A percentile compares a stretch with the other conserved stretches of the same genome.
Conservation (phyloP, 768 basidiomycete species). For the Tylopilus intermedius region DNA sequence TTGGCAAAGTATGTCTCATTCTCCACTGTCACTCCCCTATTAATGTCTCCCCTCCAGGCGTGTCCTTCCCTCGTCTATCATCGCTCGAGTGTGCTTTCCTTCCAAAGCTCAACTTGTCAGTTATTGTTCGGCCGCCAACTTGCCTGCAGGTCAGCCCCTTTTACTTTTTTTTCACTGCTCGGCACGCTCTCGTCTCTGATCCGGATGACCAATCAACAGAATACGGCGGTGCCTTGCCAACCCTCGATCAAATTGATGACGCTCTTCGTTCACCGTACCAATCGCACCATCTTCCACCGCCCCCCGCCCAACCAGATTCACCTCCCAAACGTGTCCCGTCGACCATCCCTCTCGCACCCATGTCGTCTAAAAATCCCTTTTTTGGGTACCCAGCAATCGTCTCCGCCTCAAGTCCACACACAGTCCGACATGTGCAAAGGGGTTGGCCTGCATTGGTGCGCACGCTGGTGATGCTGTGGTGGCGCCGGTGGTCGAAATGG, state of each 20-base stretch:
- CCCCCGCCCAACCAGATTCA: neutral
- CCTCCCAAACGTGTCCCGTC: conserved; percentile 4
- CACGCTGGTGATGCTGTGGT: conserved; percentile 60
- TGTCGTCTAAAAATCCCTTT: conserved; percentile 65
- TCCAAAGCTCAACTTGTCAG: conserved; percentile 48
- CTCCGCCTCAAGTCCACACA: conserved; percentile 31
- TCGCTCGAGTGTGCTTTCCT: conserved; percentile 65
- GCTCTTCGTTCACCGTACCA: conserved; percentile 32
- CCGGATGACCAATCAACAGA: conserved; percentile 40
- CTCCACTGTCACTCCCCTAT: conserved; percentile 4
- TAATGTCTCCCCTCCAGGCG: conserved; percentile 39
- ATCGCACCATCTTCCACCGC: conserved; percentile 2
- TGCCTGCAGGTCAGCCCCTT: conserved; percentile 47
- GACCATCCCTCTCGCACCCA: conserved; percentile 38
- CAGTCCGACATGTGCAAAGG: conserved; percentile 56
- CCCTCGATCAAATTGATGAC: conserved; percentile 47
- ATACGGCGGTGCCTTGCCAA: conserved; percentile 59
- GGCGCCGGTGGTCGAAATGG: conserved; percentile 58
- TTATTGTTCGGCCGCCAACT: conserved; percentile 45
- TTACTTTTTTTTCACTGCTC: neutral
- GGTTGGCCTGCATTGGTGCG: conserved; percentile 63
- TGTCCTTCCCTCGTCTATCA: conserved; percentile 53
- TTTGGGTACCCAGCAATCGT: conserved; percentile 61
- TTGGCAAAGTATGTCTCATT: conserved; percentile 50
- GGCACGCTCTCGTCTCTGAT: conserved; percentile 5